Percentiles rank a stretch among this genome's conserved stretches.
Conservation (phyloP, 805 yeast species). For the Starmerella khaoyaiensis region DNA sequence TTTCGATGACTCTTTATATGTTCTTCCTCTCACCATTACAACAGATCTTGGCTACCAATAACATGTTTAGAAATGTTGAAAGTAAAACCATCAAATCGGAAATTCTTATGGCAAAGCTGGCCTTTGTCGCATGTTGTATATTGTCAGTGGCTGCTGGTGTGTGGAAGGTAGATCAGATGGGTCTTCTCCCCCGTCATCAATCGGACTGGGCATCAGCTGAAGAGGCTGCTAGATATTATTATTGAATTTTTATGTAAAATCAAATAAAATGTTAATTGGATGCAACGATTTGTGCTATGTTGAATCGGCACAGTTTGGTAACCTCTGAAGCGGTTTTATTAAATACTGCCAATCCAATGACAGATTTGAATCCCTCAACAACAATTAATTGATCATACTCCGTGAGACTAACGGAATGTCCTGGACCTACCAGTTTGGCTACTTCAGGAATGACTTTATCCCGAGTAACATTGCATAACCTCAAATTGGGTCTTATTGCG, state of each 20-base stretch:
- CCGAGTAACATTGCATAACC: slow-evolving; percentile 61
- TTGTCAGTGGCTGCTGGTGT: slow-evolving; percentile 60
- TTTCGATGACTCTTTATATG: slow-evolving; percentile 77
- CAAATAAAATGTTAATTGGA: slow-evolving; percentile 15
- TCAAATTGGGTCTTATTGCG: slow-evolving; percentile 66
- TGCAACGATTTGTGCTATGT: slow-evolving; percentile 57
- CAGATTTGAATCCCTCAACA: slow-evolving; percentile 79
- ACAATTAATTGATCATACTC: slow-evolving; percentile 63
- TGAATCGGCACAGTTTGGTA: slow-evolving; percentile 51
- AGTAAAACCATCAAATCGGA: slow-evolving; percentile 23
- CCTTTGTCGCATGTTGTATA: slow-evolving; percentile 37
- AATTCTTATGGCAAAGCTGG: slow-evolving; percentile 33
- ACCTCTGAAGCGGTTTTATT: slow-evolving; percentile 34
- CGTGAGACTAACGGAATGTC: slow-evolving; percentile 70
- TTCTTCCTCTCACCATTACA: slow-evolving; percentile 57
- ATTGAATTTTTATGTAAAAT: slow-evolving; percentile 12
- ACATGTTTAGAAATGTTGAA: slow-evolving; percentile 36
- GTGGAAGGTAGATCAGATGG: slow-evolving; percentile 79
- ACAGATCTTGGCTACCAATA: slow-evolving; percentile 48
- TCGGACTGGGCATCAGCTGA: slow-evolving; percentile 95
- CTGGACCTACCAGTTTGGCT: slow-evolving; percentile 59
- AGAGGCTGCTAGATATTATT: slow-evolving; percentile 26
- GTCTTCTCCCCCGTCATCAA: slow-evolving; percentile 70
- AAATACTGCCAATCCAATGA: slow-evolving; percentile 78
- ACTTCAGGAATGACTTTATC: slow-evolving; percentile 60